Evolutionary conservation across 1,284 basidiomycete species (phyloP).

Genomic region (Irpex sp.): DNA sequence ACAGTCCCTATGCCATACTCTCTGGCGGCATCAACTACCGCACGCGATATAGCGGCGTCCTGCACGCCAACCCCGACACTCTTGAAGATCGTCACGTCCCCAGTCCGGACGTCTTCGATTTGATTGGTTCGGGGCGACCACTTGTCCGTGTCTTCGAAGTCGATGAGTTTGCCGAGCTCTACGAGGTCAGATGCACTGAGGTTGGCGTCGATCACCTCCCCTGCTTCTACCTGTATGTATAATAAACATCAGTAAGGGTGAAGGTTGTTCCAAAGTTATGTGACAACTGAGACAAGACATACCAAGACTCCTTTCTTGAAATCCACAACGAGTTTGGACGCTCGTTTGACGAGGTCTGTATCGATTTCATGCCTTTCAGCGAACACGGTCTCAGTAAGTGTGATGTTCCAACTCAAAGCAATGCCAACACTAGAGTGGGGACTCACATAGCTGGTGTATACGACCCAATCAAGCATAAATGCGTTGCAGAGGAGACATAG

Average conservation of each 20-base stretch:
- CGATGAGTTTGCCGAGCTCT: constrained; percentile 60
- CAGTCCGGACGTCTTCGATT: constrained; percentile 26
- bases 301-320: constrained; percentile 64
- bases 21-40: constrained; percentile 37
- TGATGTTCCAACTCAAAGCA: too few relatives aligned
- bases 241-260: too few relatives aligned
- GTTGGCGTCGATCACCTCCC: constrained; percentile 63
- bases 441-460: constrained; percentile 70
- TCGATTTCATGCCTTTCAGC: constrained; percentile 73
- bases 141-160: not conserved
- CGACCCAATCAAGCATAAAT: constrained; percentile 78
- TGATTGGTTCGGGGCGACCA: constrained; percentile 17
- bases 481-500: constrained; percentile 57
- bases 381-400: too few relatives aligned
- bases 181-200: constrained; percentile 33
- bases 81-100: constrained; percentile 68
- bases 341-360: constrained; percentile 45
- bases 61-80: constrained; percentile 75
- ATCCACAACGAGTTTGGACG: constrained; percentile 61
- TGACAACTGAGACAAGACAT: too few relatives aligned
- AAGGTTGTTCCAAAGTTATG: too few relatives aligned
- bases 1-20: constrained; percentile 31
- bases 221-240: too few relatives aligned
- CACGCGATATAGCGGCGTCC: constrained; percentile 61
- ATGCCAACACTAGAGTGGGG: too few relatives aligned